These are phyloP conservation scores for Diversispora eburnea DNA, from an alignment of 192 early-diverging fungal genomes.

Conservation along the genomic window DNA sequence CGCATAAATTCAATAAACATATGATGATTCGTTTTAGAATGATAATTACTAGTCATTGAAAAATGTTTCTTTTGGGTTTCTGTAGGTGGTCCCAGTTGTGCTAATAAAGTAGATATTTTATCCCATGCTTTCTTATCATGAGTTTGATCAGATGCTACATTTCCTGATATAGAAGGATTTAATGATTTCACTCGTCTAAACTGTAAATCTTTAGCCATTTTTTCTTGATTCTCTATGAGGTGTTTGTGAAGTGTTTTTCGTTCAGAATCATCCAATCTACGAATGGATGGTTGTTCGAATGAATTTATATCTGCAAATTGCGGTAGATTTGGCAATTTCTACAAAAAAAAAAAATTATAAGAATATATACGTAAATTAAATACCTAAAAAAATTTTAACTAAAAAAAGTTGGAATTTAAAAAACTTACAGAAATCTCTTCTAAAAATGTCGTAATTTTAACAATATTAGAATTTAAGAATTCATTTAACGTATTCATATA, in stretches of 20 bases:
- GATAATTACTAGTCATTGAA: conserved; percentile 37
- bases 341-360: not conserved
- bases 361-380: not conserved
- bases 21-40: conserved; percentile 46
- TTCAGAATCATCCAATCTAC: conserved; percentile 39
- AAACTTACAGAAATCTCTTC: conserved; percentile 66
- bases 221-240: conserved; percentile 65
- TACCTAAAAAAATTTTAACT: not conserved
- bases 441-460: conserved; percentile 75
- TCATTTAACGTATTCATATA: conserved; percentile 93
- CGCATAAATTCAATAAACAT: conserved; percentile 67
- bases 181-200: conserved; percentile 44
- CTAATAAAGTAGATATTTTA: conserved; percentile 77
- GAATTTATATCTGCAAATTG: not conserved
- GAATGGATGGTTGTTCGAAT: conserved; percentile 28
- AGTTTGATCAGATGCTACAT: conserved; percentile 20
- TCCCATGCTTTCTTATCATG: conserved; percentile 67
- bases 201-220: conserved; percentile 63
- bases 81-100: conserved; percentile 83
- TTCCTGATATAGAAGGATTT: not conserved
- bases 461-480: conserved; percentile 79
- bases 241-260: conserved; percentile 55
- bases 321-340: not conserved
- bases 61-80: conserved; percentile 57
- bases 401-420: not conserved